Conservation (phyloP, 805 yeast genomes). For the Candida easanensis region DNA sequence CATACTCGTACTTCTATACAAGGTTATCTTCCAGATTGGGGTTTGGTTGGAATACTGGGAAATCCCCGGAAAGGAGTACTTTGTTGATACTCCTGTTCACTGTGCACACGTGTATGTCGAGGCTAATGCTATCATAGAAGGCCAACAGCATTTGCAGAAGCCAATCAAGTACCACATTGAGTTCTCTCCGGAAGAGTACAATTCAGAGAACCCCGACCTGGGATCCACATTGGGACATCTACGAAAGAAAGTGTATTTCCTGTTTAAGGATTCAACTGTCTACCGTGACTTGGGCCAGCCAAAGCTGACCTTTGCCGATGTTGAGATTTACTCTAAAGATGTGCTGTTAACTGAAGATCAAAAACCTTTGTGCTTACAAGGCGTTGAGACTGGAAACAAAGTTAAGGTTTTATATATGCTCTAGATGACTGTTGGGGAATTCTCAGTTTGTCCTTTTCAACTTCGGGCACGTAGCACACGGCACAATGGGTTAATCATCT, state of each 20-base stretch:
- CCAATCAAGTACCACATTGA: slow-evolving; percentile 65
- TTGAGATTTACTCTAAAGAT: slow-evolving; percentile 32
- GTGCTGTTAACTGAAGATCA: slow-evolving; percentile 38
- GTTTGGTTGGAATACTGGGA: slow-evolving; percentile 43
- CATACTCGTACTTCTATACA: slow-evolving; percentile 30
- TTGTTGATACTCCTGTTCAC: slow-evolving; percentile 71
- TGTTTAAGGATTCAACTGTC: slow-evolving; percentile 46
- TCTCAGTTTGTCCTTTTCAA: too few species aligned
- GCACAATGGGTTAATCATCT: too few species aligned
- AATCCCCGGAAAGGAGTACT: slow-evolving; percentile 55
- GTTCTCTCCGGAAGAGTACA: slow-evolving; percentile 77
- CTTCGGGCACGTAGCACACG: too few species aligned
- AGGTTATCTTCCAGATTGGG: slow-evolving; percentile 42
- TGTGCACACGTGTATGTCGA: slow-evolving; percentile 66
- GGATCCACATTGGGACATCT: slow-evolving; percentile 70
- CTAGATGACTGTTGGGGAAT: too few species aligned
- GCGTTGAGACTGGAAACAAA: slow-evolving; percentile 52
- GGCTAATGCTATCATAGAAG: slow-evolving; percentile 1
- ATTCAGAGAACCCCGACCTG: slow-evolving; percentile 54
- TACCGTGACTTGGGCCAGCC: slow-evolving; percentile 25
- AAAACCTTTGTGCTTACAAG: slow-evolving; percentile 47
- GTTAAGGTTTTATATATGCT: slow-evolving; percentile 31
- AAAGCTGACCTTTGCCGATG: slow-evolving; percentile 30
- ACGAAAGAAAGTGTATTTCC: slow-evolving; percentile 50
- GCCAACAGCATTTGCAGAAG: slow-evolving; percentile 22